Evolutionary conservation across 1,284 basidiomycete species (phyloP).

Genomic region (Gymnopus androsaceus): DNA sequence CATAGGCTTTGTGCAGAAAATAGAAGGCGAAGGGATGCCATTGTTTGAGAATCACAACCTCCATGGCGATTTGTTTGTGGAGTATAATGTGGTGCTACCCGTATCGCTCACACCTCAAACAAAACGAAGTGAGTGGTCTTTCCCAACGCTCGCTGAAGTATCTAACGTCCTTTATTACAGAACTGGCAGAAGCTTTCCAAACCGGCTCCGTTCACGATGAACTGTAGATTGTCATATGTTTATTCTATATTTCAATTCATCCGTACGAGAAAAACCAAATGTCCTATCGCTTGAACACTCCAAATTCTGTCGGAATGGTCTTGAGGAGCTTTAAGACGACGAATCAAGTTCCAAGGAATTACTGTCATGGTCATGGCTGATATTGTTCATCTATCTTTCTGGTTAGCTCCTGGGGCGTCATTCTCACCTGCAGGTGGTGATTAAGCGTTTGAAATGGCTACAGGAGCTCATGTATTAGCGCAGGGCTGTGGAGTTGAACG

Average conservation of each 20-base stretch:
- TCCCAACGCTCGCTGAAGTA: neutral
- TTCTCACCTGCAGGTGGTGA: too few species aligned
- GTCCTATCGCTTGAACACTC: too few species aligned
- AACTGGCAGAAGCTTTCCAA: slow-evolving; percentile 59
- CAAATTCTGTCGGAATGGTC: too few species aligned
- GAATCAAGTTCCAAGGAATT: too few species aligned
- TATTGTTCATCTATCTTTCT: too few species aligned
- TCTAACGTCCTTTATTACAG: slow-evolving; percentile 33
- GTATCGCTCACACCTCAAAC: slow-evolving; percentile 63
- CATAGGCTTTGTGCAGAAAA: slow-evolving; percentile 79
- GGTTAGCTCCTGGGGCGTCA: too few species aligned
- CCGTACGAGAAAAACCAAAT: too few species aligned
- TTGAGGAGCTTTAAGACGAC: too few species aligned
- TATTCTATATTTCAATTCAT: neutral
- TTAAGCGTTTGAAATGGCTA: too few species aligned
- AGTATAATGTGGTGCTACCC: slow-evolving; percentile 90
- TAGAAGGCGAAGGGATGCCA: slow-evolving; percentile 91
- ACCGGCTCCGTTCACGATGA: slow-evolving; percentile 51
- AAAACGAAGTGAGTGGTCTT: slow-evolving; percentile 61
- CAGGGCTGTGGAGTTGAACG: too few species aligned
- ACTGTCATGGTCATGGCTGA: too few species aligned
- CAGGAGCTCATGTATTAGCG: too few species aligned
- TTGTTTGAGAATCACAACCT: slow-evolving; percentile 54
- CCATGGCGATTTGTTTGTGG: slow-evolving; percentile 85
- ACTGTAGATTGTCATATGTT: slow-evolving; percentile 36